Percentiles rank a stretch among this genome's conserved stretches.
Conservation (phyloP, 495 filamentous ascomycete species). For the Elaphomyces granulatus region DNA sequence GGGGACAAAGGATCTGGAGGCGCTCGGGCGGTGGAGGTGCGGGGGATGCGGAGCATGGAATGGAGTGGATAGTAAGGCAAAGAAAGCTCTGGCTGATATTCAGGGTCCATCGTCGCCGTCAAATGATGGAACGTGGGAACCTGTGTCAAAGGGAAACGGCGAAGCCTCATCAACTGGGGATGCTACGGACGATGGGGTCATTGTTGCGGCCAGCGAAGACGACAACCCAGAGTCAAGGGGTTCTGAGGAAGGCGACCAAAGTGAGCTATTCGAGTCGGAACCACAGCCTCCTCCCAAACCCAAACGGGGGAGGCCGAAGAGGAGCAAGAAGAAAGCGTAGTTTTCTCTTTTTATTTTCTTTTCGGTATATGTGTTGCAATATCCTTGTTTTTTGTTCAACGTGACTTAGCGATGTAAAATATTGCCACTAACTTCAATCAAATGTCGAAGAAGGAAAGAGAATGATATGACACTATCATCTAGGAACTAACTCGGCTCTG, state of each 20-base stretch:
- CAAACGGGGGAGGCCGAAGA: not conserved
- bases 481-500: too few species aligned
- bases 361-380: not conserved
- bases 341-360: too few species aligned
- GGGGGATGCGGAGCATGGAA: constrained; percentile 74
- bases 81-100: constrained; percentile 37
- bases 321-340: not conserved
- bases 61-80: constrained; percentile 61
- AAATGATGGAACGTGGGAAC: constrained; percentile 12
- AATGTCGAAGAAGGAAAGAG: too few species aligned
- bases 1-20: constrained; percentile 59
- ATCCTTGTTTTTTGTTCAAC: too few species aligned
- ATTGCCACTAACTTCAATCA: too few species aligned
- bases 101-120: constrained; percentile 12
- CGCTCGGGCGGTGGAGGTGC: constrained; percentile 83
- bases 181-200: constrained; percentile 16
- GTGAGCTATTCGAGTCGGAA: not conserved
- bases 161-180: constrained; percentile 11
- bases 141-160: constrained; percentile 10
- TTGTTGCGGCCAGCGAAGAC: constrained; percentile 8
- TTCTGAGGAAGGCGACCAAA: not conserved
- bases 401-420: too few species aligned
- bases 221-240: not conserved
- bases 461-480: too few species aligned
- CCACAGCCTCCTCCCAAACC: not conserved